Percentiles rank a stretch among this genome's conserved stretches.
These are phyloP conservation scores for Dioscorea dumetorum DNA, from an alignment of 106 monocot genomes.

Conservation along the genomic window DNA sequence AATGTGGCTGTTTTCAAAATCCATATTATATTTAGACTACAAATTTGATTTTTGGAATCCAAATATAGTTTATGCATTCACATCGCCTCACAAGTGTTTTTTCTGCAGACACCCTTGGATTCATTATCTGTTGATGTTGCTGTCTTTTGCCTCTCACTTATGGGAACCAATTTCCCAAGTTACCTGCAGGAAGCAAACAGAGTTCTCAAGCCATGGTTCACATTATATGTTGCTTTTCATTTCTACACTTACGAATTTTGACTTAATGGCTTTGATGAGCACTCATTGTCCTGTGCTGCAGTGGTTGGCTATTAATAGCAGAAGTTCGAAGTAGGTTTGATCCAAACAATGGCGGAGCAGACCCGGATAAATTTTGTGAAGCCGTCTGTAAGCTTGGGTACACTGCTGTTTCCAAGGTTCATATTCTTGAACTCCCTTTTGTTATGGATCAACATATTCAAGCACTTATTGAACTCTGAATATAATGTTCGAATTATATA, in stretches of 20 bases:
- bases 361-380: conserved; percentile 62
- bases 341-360: conserved; percentile 87
- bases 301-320: conserved; percentile 97
- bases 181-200: conserved; percentile 87
- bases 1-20: no score
- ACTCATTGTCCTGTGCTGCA: conserved; percentile 16
- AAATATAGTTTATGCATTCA: no score
- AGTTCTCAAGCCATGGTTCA: conserved; percentile 82
- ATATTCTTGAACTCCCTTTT: neutral
- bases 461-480: no score
- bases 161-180: conserved; percentile 80
- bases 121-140: conserved; percentile 81
- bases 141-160: conserved; percentile 95
- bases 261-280: neutral
- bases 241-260: neutral
- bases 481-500: no score
- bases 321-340: conserved; percentile 96
- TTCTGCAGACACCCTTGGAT: conserved; percentile 74
- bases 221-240: neutral
- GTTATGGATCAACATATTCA: no score
- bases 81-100: no score
- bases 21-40: no score
- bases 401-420: conserved; percentile 45
- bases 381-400: conserved; percentile 60
- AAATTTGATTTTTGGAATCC: no score